Percentiles rank a stretch among this genome's conserved stretches.
These are phyloP conservation scores for Aspergillus fructus DNA, from an alignment of 2,329 filamentous ascomycete genomes.

Conservation along the genomic window DNA sequence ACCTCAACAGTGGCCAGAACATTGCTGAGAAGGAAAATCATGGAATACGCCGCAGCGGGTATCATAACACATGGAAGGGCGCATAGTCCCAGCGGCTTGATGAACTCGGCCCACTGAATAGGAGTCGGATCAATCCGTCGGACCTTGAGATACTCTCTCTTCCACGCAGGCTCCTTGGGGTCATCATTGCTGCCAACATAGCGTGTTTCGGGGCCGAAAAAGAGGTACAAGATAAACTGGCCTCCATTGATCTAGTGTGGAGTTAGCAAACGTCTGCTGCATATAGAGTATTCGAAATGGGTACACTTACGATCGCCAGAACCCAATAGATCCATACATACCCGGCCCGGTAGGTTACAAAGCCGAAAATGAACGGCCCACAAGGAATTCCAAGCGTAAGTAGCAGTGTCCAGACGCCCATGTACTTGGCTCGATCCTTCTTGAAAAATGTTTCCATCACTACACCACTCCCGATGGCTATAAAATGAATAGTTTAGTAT, in stretches of 20 bases:
- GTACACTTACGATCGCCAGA: constrained; percentile 50
- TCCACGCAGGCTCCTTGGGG: constrained; percentile 35
- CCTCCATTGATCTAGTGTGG: constrained; percentile 51
- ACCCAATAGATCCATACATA: constrained; percentile 62
- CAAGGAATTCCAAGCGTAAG: constrained; percentile 53
- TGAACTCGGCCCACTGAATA: constrained; percentile 50
- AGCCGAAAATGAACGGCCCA: constrained; percentile 37
- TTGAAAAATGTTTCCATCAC: constrained; percentile 61
- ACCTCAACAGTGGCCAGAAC: constrained; percentile 61
- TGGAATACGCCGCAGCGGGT: constrained; percentile 55
- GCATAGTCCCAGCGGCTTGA: constrained; percentile 51
- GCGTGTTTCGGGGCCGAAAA: constrained; percentile 56
- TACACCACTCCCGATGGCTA: constrained; percentile 56
- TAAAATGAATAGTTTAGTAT: not conserved
- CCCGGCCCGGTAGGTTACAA: constrained; percentile 52
- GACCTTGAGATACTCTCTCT: constrained; percentile 46
- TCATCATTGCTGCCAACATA: constrained; percentile 42
- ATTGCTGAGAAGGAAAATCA: constrained; percentile 57
- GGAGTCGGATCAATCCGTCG: constrained; percentile 55
- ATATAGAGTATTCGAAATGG: not conserved
- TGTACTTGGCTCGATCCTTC: constrained; percentile 53
- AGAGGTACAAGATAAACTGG: constrained; percentile 58
- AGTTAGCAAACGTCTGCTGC: constrained; percentile 3
- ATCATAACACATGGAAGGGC: constrained; percentile 51
- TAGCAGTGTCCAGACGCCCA: constrained; percentile 58